A percentile compares a stretch with the other conserved stretches of the same genome.
These are phyloP conservation scores for Chlamydomonas sphaeroides DNA, from an alignment of 139 green algal genomes.

Conservation along the genomic window DNA sequence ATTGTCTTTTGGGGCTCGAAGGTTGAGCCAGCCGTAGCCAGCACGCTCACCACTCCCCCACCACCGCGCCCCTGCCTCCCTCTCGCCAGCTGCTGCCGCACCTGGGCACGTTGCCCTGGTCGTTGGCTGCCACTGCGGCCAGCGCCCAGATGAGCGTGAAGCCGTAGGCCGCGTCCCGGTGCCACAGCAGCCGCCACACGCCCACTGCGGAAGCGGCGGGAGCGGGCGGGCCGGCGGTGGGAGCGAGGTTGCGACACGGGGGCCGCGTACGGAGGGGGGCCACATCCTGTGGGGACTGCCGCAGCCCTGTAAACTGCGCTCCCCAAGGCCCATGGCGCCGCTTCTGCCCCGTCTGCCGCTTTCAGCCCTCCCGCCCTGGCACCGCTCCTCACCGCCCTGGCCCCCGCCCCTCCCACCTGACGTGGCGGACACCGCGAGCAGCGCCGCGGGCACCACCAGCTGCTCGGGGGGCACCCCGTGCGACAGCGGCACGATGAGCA, in stretches of 20 bases:
- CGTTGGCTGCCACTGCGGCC: constrained; percentile 3
- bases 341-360: no score
- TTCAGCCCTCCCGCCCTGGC: background rate
- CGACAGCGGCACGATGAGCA: constrained; percentile 61
- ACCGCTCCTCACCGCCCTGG: background rate
- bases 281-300: no score
- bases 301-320: no score
- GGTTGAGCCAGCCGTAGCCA: background rate
- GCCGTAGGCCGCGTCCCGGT: constrained; percentile 61
- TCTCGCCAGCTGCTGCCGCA: no score
- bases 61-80: no score
- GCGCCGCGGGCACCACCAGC: constrained; percentile 44
- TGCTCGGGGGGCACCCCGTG: background rate
- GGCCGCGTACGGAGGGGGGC: no score
- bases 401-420: background rate
- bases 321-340: no score
- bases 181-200: constrained; percentile 19
- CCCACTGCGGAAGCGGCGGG: constrained; percentile 13
- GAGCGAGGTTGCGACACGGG: no score
- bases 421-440: constrained; percentile 48
- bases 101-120: constrained; percentile 7
- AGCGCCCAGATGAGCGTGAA: constrained; percentile 60
- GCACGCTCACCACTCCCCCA: background rate
- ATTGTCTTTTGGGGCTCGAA: background rate
- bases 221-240: no score